Evolutionary conservation across 768 basidiomycete species (phyloP), one percentile per base, ranked within the genome.

Genomic region (Megacollybia marginata): DNA sequence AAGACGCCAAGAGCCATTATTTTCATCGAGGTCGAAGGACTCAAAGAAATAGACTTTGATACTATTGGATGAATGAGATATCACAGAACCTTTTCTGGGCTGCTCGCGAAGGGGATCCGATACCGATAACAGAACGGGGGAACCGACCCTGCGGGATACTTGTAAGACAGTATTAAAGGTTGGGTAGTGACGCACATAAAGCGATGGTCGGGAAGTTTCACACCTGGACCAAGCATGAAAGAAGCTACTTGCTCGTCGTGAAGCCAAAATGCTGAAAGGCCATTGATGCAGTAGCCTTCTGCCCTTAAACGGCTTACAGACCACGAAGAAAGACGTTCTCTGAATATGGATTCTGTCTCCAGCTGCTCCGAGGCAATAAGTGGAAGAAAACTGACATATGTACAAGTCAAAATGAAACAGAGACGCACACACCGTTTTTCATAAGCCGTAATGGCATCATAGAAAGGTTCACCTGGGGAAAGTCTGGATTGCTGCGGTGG

Each of bases 261-360:
- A 35, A 83, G 61, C 88, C 85, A 89, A 59, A 75, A 91, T 0
- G 77, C 87, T 13, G 66, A 72, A 19, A 91, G 66, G 15, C 71
- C 79, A 0, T 80, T 83, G 32, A 92, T 58, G 47, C 81, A 78
- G 57, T 88, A 91, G 0, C 90, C 90, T 55, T 85, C 83, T n/a
- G 75, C 67, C 54, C 73, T 65, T 40, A 92, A 66, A 18, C 77
- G 73, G 23, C 73, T 67, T 4, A 83, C 49, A 10, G 78, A 70
- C 90, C 89, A 91, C 13, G 73, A 76, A 1, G 79, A 70, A 13
- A 92, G 71, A 33, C 90, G 79, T 52, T 85, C 71, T 46, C 71
- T 72, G 19, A 88, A 60, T 1, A 78, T 70, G 1, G 73, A 72
- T 53, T 83, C 80, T 35, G 77, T 79, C 56, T 87, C 80, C 1